phyloP scores from a whole-genome alignment of 768 basidiomycete genomes.

The Trametes sanguinea region DNA sequence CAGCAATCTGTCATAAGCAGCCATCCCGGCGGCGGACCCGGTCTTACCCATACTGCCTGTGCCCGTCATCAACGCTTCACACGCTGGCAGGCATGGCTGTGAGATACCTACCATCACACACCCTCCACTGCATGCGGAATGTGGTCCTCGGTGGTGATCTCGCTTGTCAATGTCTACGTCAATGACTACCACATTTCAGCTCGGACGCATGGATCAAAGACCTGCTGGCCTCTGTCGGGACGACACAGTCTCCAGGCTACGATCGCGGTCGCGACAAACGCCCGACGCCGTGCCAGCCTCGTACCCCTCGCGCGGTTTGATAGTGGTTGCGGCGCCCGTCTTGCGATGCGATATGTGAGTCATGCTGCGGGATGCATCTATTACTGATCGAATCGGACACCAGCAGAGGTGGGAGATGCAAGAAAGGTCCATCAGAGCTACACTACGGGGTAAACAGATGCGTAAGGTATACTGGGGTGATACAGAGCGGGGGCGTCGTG shows the following conservation, averaged over 20 bases:
- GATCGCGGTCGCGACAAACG: background rate
- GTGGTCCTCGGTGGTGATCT: no score
- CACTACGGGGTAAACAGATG: background rate
- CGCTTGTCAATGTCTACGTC: no score
- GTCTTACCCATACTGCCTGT: background rate
- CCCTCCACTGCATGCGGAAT: no score
- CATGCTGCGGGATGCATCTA: background rate
- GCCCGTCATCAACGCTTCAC: no score
- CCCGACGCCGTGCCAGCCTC: background rate
- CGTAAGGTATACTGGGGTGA: background rate
- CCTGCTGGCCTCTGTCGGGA: background rate
- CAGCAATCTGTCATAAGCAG: background rate
- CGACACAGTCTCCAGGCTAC: background rate
- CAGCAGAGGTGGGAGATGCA: background rate
- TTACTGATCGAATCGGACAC: background rate
- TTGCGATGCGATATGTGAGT: background rate
- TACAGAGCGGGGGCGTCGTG: background rate
- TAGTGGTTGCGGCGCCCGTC: background rate
- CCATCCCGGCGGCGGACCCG: background rate
- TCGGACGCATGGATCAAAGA: background rate
- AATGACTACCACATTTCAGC: no score
- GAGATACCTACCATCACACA: no score
- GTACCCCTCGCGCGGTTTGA: background rate
- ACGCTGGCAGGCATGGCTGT: no score
- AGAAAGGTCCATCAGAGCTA: constrained; percentile 1